Percentiles rank a stretch among this genome's conserved stretches.
phyloP scores from a whole-genome alignment of 495 filamentous ascomycete genomes.

The Lasiosphaeria hispida region DNA sequence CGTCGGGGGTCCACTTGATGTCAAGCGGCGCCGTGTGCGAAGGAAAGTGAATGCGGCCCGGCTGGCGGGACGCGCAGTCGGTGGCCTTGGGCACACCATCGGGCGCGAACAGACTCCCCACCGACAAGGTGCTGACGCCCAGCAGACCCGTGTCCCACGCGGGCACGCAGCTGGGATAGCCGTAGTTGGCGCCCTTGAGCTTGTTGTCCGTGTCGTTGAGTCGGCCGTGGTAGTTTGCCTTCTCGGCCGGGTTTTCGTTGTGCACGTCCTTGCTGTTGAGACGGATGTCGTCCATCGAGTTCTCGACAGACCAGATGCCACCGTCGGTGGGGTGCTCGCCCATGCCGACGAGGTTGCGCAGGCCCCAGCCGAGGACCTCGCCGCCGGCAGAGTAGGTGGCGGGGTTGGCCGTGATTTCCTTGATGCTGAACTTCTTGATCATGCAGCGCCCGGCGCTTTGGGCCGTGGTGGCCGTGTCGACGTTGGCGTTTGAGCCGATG shows the following conservation, averaged over 20 bases:
- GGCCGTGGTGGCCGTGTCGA: conserved; percentile 46
- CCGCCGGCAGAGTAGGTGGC: conserved; percentile 41
- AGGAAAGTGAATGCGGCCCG: conserved; percentile 50
- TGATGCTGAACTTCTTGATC: conserved; percentile 56
- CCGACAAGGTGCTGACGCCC: conserved; percentile 35
- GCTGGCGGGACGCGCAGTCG: conserved; percentile 33
- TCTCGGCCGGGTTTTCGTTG: conserved; percentile 65
- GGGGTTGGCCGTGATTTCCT: conserved; percentile 25
- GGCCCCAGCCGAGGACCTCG: conserved; percentile 64
- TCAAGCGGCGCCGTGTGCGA: conserved; percentile 57
- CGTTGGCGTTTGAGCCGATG: conserved; percentile 56
- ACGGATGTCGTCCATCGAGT: conserved; percentile 62
- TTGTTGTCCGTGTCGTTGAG: conserved; percentile 47
- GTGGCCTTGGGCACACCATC: conserved; percentile 26
- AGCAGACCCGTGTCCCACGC: conserved; percentile 52
- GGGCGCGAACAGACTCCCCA: conserved; percentile 47
- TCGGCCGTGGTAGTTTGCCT: conserved; percentile 64
- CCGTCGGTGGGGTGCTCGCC: conserved; percentile 52
- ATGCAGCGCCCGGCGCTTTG: conserved; percentile 50
- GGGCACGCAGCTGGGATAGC: conserved; percentile 62
- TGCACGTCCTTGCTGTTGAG: conserved; percentile 57
- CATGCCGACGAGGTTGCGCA: conserved; percentile 70
- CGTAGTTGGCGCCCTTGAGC: conserved; percentile 48
- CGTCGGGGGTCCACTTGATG: conserved; percentile 46
- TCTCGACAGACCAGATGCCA: conserved; percentile 68